Evolutionary conservation across 305 asterid genomes (phyloP).

Genomic region (Lippia alba): DNA sequence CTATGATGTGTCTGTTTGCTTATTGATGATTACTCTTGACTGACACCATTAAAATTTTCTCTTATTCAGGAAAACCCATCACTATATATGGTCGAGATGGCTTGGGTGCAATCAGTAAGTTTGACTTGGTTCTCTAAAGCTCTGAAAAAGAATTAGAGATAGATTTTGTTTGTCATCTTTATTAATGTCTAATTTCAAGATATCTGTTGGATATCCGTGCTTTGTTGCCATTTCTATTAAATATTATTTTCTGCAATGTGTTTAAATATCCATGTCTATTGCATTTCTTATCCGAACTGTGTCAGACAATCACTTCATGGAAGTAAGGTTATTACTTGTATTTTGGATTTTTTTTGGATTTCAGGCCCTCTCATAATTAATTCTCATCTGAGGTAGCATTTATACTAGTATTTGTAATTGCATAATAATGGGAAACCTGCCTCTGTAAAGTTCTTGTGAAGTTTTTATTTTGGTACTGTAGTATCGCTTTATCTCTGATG

Average conservation of each 20-base stretch:
- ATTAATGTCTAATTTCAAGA: no score
- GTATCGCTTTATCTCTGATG: constrained; percentile 13
- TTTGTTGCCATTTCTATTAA: not conserved
- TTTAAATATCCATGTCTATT: constrained; percentile 20
- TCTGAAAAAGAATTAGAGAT: constrained; percentile 24
- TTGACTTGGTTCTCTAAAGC: constrained; percentile 32
- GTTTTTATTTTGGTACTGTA: not conserved
- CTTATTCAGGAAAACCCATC: constrained; percentile 83
- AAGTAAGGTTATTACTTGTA: not conserved
- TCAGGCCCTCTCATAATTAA: not conserved
- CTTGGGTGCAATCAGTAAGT: constrained; percentile 79
- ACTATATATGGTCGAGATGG: constrained; percentile 87
- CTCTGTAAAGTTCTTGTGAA: constrained; percentile 11
- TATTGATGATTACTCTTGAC: constrained; percentile 30
- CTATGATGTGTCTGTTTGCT: constrained; percentile 12
- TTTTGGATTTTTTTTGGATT: not conserved
- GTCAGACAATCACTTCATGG: no score
- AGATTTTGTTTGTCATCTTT: not conserved
- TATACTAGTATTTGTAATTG: constrained; percentile 16
- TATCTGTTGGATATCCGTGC: no score
- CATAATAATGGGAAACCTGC: constrained; percentile 12
- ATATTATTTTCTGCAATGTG: constrained; percentile 1
- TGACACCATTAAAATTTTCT: constrained; percentile 25
- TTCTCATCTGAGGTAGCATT: not conserved
- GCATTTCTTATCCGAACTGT: not conserved